Evolutionary conservation across 805 yeast species (phyloP), one percentile per base, ranked within the genome.

Genomic region (Candida silvatica): DNA sequence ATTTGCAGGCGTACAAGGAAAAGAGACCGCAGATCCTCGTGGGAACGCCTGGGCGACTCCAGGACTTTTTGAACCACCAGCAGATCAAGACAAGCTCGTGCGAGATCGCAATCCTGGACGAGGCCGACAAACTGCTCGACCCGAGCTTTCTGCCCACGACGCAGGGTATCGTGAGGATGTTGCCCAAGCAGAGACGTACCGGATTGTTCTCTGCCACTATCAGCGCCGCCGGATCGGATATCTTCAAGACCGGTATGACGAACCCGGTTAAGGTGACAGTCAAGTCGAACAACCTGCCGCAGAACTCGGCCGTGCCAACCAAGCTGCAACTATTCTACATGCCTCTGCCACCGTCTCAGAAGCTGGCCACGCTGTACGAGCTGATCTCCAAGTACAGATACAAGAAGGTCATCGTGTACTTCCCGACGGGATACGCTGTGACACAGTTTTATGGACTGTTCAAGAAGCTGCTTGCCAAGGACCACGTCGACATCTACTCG

Each of bases 181-280:
- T 92, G 20, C 98, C 98, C 0, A 80, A 84, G 45, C 98, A 90
- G 59, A 75, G 95, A 49, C 69, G 98, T 49, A 86, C 94, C 0
- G 98, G 97, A 1, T 62, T 90, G 15, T 90, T 90, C 52, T 86
- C 96, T 1, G 98, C 98, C 2, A 92, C 98, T 0, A 76, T 92
- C 34, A 73, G 83, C 5, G 77, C 83, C 37, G 92, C 95, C 0
- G 86, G 92, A 8, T 66, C 71, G 24, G 74, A 75, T 34, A 74
- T 92, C 18, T 85, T 86, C 53, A 76, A 81, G 38, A 80, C 94
- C 1, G 97, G 97, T 14, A 74, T 92, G 74, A 71, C 94, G 36
- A 90, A 92, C 53, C 98, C 98, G 0, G 94, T 90, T 9, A 82
- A 79, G 49, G 71, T 92, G 20, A 72, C 80, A 2, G 98, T 90